phyloP scores from a whole-genome alignment of 805 yeast species.

The Starmerella floricola region DNA sequence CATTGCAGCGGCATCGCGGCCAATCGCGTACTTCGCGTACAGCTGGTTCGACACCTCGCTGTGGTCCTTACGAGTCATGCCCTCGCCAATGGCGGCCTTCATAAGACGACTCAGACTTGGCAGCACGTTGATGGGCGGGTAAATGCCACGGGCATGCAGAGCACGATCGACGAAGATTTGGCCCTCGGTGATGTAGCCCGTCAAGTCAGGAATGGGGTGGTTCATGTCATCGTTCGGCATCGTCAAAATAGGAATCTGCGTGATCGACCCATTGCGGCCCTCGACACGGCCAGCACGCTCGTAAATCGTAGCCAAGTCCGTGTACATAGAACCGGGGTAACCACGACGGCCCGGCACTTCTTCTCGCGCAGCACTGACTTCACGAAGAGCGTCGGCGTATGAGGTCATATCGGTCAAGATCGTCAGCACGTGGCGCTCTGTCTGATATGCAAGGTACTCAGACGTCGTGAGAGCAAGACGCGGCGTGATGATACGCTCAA shows the following conservation, averaged over 20 bases:
- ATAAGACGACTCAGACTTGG: conserved; percentile 96
- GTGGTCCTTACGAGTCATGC: conserved; percentile 98
- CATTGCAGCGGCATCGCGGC: conserved; percentile 99
- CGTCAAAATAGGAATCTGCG: conserved; percentile 96
- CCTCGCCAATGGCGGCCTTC: conserved; percentile 99
- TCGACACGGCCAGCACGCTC: conserved; percentile 99
- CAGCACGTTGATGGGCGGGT: conserved; percentile 96
- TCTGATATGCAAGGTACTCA: conserved; percentile 95
- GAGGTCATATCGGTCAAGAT: conserved; percentile 98
- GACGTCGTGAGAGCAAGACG: conserved; percentile 98
- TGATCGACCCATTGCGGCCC: conserved; percentile 98
- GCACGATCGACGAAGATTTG: conserved; percentile 97
- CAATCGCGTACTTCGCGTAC: conserved; percentile 98
- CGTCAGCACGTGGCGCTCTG: conserved; percentile 97
- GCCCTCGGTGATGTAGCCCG: conserved; percentile 99
- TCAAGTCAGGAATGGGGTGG: conserved; percentile 99
- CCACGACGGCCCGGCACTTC: conserved; percentile 99
- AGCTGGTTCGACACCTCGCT: conserved; percentile 98
- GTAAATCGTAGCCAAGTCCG: conserved; percentile 96
- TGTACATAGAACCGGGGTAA: conserved; percentile 99
- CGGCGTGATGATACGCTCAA: conserved; percentile 98
- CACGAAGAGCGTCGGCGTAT: conserved; percentile 99
- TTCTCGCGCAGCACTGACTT: conserved; percentile 99
- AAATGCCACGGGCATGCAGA: conserved; percentile 88
- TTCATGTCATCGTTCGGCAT: conserved; percentile 99